Conservation (phyloP, 75 land plant genomes). For the Pinus tabuliformis region DNA sequence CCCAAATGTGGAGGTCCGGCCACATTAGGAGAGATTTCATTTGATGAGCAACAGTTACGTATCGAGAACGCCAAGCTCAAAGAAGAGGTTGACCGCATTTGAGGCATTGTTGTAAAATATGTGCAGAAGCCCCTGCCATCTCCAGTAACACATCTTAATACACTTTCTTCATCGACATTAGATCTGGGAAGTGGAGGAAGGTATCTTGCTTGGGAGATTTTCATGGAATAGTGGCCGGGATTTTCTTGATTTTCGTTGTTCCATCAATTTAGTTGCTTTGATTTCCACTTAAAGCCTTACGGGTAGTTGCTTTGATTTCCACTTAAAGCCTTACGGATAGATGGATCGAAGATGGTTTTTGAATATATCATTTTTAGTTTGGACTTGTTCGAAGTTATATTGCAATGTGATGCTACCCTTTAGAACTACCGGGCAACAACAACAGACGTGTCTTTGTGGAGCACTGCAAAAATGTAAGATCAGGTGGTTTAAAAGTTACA, state of each 20-base stretch:
- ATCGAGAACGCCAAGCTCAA: constrained; percentile 26
- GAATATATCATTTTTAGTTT: too few relatives aligned
- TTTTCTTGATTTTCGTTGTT: neutral
- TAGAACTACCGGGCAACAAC: too few relatives aligned
- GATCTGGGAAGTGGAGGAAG: neutral
- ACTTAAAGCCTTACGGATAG: too few relatives aligned
- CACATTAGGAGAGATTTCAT: constrained; percentile 21
- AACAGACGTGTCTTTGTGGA: too few relatives aligned
- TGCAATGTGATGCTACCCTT: too few relatives aligned
- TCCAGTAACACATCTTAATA: neutral
- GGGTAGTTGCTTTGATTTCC: too few relatives aligned
- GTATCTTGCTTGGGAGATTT: neutral
- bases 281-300: too few relatives aligned
- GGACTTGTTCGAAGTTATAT: too few relatives aligned
- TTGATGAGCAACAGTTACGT: constrained; percentile 28
- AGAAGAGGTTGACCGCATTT: constrained; percentile 27
- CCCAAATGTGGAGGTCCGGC: constrained; percentile 29
- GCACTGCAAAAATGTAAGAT: too few relatives aligned
- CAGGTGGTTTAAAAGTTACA: too few relatives aligned
- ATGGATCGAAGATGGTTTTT: too few relatives aligned
- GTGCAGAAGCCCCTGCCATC: constrained; percentile 6
- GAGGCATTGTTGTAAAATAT: constrained; percentile 16
- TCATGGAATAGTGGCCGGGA: constrained; percentile 8
- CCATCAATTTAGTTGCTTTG: too few relatives aligned
- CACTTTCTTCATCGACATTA: neutral